Base-by-base conservation (phyloP, 202 grass and related monocot species). In the Setaria viridis region DNA sequence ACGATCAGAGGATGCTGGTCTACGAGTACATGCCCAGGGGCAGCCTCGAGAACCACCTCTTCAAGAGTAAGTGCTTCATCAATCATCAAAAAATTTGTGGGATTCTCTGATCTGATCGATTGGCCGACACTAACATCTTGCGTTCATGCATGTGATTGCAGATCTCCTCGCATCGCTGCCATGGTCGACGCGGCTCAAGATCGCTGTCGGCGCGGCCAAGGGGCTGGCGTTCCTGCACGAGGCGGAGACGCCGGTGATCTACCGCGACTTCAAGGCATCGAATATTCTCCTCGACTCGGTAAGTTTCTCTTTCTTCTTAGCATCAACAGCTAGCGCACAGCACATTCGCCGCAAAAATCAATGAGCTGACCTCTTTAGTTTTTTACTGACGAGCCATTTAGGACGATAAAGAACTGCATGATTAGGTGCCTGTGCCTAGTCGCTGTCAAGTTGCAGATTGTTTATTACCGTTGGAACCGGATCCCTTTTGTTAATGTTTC, bases 31-130 rank as follows among this genome's bases (percentile, higher is more conserved):
- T 97, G 92, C 76, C 80, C 35, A 45, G 86, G 11, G 90, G 80
- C 25, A 97, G 90, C 89, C 93, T 97, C 67, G 94, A 97, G 68
- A 97, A 91, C 45, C 94, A 97, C 83, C 88, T 97, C 9, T 97
- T 97, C 77, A 91, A 92, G 81, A 94, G 94, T 97, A 85, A 91
- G 91, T 55, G 5, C 12, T 2, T 4, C 4, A 7, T 12, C 9
- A 1, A 1, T 5, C 7, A 21, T n/a, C 32, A 9, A 19, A 15
- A 0, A 0, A 14, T 35, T 6, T 3, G 35, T 25, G 20, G 56
- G 0, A 8, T 60, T 60, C n/a, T 60, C 57, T 58, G 46, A 11
- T 1, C 7, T 6, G 13, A 62, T 70, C 0, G 45, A 47, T 78
- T 0, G 11, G 35, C 42, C 20, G 34, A 55, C 7, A 11, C 25